A percentile compares a stretch with the other conserved stretches of the same genome.
Conservation (phyloP, 140 eudicot species). For the Bidens hawaiensis region DNA sequence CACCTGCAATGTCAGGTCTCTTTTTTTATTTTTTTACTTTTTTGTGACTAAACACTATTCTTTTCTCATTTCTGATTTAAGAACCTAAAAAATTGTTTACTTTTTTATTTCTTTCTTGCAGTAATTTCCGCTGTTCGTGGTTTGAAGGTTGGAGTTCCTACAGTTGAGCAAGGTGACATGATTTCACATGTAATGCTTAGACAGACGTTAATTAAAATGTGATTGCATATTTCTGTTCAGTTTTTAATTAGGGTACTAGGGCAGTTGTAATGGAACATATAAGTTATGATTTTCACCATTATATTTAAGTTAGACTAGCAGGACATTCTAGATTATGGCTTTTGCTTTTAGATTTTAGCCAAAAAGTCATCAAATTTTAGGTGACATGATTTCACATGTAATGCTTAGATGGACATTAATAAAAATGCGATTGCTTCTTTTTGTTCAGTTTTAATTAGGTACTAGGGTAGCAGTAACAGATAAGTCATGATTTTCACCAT, state of each 20-base stretch:
- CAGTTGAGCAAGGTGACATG: constrained; percentile 68
- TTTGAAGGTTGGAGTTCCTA: constrained; percentile 69
- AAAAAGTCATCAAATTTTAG: neutral
- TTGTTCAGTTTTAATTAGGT: constrained; percentile 9
- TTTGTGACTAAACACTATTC: neutral
- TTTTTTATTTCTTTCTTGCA: constrained; percentile 37
- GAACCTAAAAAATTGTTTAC: constrained; percentile 9
- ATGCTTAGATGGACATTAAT: constrained; percentile 25
- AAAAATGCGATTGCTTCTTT: constrained; percentile 27
- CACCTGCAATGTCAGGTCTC: constrained; percentile 97
- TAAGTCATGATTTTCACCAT: constrained; percentile 3
- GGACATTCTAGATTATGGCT: constrained; percentile 6
- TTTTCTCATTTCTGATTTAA: neutral
- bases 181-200: constrained; percentile 33
- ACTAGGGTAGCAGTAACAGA: constrained; percentile 10
- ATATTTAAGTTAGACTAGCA: constrained; percentile 7
- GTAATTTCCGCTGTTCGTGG: constrained; percentile 98
- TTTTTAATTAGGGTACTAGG: constrained; percentile 17
- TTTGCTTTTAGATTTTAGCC: neutral
- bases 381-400: constrained; percentile 40
- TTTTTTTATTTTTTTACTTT: neutral
- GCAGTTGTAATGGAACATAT: constrained; percentile 11
- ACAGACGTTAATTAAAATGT: constrained; percentile 22
- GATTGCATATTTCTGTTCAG: constrained; percentile 20
- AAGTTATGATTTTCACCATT: constrained; percentile 1